These are phyloP conservation scores for Zelopaecilomyces penicillatus DNA, from an alignment of 2,329 filamentous ascomycete genomes.

Conservation along the genomic window DNA sequence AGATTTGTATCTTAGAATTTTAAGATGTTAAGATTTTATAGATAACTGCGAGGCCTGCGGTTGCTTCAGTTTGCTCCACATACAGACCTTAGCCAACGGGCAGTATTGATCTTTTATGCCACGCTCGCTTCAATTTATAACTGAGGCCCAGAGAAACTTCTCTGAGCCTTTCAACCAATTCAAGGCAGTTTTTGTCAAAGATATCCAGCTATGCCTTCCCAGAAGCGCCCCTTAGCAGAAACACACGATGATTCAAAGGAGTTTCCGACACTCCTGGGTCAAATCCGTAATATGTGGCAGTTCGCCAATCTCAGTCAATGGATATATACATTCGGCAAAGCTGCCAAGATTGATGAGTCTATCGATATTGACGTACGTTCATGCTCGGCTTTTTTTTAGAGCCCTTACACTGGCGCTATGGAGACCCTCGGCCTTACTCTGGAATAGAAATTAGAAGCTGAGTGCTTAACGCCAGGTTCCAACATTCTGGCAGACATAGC, in stretches of 20 bases:
- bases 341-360: conserved; percentile 81
- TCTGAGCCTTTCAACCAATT: too few species aligned
- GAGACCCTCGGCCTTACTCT: background rate
- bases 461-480: conserved; percentile 76
- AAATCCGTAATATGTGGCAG: conserved; percentile 86
- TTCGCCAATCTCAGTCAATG: conserved; percentile 93
- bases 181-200: too few species aligned
- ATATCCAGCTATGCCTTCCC: too few species aligned
- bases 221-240: background rate
- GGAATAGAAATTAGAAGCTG: conserved; percentile 71
- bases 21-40: background rate
- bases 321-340: conserved; percentile 82
- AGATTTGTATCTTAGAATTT: too few species aligned
- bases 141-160: background rate
- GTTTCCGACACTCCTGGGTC: conserved; percentile 54
- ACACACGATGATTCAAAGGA: conserved; percentile 14
- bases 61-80: background rate
- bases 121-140: background rate
- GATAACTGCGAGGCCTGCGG: background rate
- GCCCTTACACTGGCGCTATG: too few species aligned
- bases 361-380: conserved; percentile 75
- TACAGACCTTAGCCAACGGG: background rate
- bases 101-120: background rate
- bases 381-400: background rate
- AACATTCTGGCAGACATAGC: conserved; percentile 72